Evolutionary conservation across 1,284 basidiomycete species (phyloP).

Genomic region (Naganishia albida): DNA sequence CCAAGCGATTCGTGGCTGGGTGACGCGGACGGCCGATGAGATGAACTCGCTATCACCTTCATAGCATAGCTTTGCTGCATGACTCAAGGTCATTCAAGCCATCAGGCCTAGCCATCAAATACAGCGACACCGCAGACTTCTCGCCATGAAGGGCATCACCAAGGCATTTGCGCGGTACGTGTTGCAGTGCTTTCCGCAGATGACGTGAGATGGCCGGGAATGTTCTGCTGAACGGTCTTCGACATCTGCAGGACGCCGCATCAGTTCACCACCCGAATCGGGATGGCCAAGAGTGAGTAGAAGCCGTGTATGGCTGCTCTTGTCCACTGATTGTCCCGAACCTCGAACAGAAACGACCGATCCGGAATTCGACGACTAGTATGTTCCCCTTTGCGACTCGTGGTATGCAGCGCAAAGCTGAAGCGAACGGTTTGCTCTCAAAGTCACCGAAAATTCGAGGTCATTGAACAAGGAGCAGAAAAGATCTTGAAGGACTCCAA

Average conservation of each 20-base stretch:
- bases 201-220: no score
- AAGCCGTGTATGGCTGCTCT: neutral
- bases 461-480: conserved; percentile 77
- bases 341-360: conserved; percentile 69
- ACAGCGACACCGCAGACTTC: neutral
- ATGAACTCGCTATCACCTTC: neutral
- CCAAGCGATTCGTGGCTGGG: no score
- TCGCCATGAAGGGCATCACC: conserved; percentile 72
- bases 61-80: neutral
- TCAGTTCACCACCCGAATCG: conserved; percentile 77
- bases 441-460: conserved; percentile 68
- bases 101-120: no score
- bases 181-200: neutral
- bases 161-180: conserved; percentile 75
- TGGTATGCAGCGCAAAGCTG: neutral
- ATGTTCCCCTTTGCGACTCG: conserved; percentile 25
- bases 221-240: no score
- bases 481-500: conserved; percentile 91
- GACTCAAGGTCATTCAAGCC: no score
- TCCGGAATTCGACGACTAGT: conserved; percentile 68
- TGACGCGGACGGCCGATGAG: no score
- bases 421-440: neutral
- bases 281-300: conserved; percentile 82
- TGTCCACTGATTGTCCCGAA: conserved; percentile 18
- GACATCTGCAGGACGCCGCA: conserved; percentile 70